phyloP scores from a whole-genome alignment of 345 rosid species.

The Erodium maritimum region DNA sequence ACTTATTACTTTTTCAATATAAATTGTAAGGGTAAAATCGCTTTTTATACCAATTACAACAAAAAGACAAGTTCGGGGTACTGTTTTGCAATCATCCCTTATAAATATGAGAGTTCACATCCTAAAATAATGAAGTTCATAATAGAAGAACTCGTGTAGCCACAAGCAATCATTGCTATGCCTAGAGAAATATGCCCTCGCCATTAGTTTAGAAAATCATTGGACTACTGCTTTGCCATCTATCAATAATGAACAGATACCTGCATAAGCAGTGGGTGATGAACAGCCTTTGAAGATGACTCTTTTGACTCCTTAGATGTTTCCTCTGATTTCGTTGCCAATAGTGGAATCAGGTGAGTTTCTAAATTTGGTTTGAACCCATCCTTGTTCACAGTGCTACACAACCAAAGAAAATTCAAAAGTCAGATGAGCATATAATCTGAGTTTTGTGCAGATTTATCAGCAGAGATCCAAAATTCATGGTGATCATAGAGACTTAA shows the following conservation, averaged over 20 bases:
- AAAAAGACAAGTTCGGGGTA: too few relatives aligned
- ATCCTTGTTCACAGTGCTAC: constrained; percentile 78
- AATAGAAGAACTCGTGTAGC: neutral
- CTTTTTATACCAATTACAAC: too few relatives aligned
- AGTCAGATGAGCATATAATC: constrained; percentile 2
- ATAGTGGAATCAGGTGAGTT: constrained; percentile 70
- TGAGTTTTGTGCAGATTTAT: constrained; percentile 4
- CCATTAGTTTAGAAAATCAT: neutral
- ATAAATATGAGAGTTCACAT: neutral
- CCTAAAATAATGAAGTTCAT: neutral
- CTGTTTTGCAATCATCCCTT: too few relatives aligned
- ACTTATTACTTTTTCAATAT: too few relatives aligned
- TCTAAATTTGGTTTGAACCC: constrained; percentile 93
- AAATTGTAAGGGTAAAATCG: too few relatives aligned
- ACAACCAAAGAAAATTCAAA: constrained; percentile 19
- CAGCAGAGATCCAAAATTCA: too few relatives aligned
- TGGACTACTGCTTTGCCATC: neutral
- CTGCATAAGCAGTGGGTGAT: constrained; percentile 89
- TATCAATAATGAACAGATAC: constrained; percentile 17
- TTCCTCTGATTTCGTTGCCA: constrained; percentile 56
- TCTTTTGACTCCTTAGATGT: constrained; percentile 35
- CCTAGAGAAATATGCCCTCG: neutral
- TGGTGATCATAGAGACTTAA: too few relatives aligned
- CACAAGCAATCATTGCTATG: neutral
- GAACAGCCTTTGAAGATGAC: constrained; percentile 41